phyloP scores from a whole-genome alignment of 495 filamentous ascomycete species.

The Cryomyces antarcticus region DNA sequence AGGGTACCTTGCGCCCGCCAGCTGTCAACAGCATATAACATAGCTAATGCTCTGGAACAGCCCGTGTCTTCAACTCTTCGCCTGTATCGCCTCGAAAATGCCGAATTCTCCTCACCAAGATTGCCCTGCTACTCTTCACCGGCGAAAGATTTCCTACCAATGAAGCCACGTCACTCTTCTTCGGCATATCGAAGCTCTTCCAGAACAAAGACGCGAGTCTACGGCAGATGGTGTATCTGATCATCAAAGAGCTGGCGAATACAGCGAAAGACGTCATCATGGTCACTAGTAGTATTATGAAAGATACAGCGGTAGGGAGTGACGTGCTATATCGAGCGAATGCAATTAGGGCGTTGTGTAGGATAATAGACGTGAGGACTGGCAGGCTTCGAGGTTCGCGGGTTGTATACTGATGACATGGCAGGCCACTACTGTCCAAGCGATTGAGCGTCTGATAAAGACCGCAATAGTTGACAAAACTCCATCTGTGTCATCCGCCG shows the following conservation, averaged over 20 bases:
- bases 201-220: conserved; percentile 97
- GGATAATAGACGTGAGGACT: conserved; percentile 77
- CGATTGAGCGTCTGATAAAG: conserved; percentile 95
- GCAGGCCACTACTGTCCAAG: conserved; percentile 88
- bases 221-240: conserved; percentile 96
- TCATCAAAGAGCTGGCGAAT: conserved; percentile 87
- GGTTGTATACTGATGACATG: conserved; percentile 4
- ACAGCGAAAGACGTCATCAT: conserved; percentile 99
- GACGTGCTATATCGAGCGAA: conserved; percentile 93
- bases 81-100: conserved; percentile 59
- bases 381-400: not conserved
- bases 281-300: conserved; percentile 99
- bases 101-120: conserved; percentile 89
- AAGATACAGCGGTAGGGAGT: conserved; percentile 89
- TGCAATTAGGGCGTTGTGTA: conserved; percentile 86
- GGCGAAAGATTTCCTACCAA: conserved; percentile 92
- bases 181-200: conserved; percentile 98
- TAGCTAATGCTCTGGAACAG: conserved; percentile 23
- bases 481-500: conserved; percentile 90
- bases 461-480: conserved; percentile 99
- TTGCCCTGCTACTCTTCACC: conserved; percentile 87
- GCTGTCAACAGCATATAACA: not conserved
- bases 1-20: conserved; percentile 60
- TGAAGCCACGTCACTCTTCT: conserved; percentile 96
- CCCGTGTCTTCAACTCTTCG: conserved; percentile 91